Base-by-base conservation (phyloP, 2,329 filamentous ascomycete genomes). In the Aspergillus intermedius region DNA sequence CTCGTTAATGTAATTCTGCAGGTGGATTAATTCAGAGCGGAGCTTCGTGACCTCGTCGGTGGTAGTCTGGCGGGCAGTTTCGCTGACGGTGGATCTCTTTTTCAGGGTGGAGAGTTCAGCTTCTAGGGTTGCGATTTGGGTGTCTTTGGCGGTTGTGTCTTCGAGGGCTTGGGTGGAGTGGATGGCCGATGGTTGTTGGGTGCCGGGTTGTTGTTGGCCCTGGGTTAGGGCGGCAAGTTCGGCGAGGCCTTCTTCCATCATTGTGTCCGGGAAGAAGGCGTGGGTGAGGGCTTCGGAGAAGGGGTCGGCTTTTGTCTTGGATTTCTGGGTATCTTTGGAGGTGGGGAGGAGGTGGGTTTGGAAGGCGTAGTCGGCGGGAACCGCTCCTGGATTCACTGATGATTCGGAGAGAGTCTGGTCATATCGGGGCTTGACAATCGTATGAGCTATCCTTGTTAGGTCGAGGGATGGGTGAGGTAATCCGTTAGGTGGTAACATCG, bases 351-450 rank as follows among this genome's bases (percentile, higher is more conserved):
- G 51, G 46, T 72, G 71, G 3, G 69, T 67, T 50, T 62, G 63
- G 49, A 74, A 64, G 32, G 62, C 60, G 52, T 76, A 76, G 30
- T 70, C 69, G 8, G 65, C 59, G 3, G 74, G 73, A 15, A 75
- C 60, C 9, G 64, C 55, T 32, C 69, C 70, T 22, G 61, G 55
- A 4, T 58, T 54, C 40, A 67, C 61, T 7, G 60, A 57, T n/a
- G 60, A 58, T 48, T 68, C 66, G 2, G 65, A 61, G 28, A 74
- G 59, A 7, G 66, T 60, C 54, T 62, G 64, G 51, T 72, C 71
- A 52, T 72, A 71, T 52, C 69, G 68, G n/a, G 91, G 91, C 72
- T 95, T 96, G 51, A 91, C 77, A 21, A 96, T 77, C 1, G 77
- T 78, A 45, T 75, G 72, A 19, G 79, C 69, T 13, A 78, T 74